Conservation (phyloP, 805 yeast species). For the Lipomyces orientalis region DNA sequence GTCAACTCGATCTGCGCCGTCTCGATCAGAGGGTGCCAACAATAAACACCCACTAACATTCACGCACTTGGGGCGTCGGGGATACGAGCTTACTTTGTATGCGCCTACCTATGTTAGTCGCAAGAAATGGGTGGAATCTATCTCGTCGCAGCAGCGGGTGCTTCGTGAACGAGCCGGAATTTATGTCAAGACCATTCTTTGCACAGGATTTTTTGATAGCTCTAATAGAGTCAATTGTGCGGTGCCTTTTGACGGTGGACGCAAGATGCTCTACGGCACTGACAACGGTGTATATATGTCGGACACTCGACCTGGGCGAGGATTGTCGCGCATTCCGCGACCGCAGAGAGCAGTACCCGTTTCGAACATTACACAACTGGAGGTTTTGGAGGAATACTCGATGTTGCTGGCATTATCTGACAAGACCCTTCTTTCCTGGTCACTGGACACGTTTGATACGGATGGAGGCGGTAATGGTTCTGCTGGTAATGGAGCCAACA, state of each 20-base stretch:
- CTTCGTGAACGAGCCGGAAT: constrained; percentile 76
- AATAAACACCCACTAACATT: constrained; percentile 53
- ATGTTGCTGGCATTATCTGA: constrained; percentile 81
- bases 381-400: constrained; percentile 89
- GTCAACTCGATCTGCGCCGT: constrained; percentile 39
- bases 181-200: constrained; percentile 75
- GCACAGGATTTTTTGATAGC: constrained; percentile 75
- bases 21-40: constrained; percentile 24
- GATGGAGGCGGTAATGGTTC: constrained; percentile 19
- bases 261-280: constrained; percentile 87
- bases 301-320: constrained; percentile 64
- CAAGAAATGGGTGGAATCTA: constrained; percentile 77
- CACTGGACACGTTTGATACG: constrained; percentile 65
- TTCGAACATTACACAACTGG: constrained; percentile 82
- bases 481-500: constrained; percentile 35
- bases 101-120: constrained; percentile 60
- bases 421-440: constrained; percentile 77
- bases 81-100: constrained; percentile 52
- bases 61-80: constrained; percentile 57
- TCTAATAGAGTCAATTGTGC: constrained; percentile 84
- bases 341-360: constrained; percentile 79
- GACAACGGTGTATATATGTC: constrained; percentile 88
- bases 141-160: constrained; percentile 77
- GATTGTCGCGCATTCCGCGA: constrained; percentile 31
- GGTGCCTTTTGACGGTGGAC: constrained; percentile 92